Evolutionary conservation across 75 land plant genomes (phyloP).

Genomic region (Sequoia sempervirens): DNA sequence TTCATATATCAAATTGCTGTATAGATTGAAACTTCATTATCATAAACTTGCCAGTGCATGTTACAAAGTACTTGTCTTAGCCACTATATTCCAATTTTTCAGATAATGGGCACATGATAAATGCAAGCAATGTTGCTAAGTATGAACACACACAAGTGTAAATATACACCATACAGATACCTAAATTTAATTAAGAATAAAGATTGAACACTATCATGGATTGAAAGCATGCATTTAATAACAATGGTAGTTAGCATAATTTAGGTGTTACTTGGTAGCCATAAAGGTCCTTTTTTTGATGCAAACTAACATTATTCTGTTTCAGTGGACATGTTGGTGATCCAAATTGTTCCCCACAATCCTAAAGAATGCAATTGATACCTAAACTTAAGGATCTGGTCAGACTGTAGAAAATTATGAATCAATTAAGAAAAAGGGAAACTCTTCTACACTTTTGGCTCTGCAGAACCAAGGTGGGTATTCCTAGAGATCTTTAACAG

Average conservation of each 20-base stretch:
- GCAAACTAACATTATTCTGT: background rate
- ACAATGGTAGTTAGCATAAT: background rate
- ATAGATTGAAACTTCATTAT: background rate
- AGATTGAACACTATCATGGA: background rate
- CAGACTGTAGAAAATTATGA: no score
- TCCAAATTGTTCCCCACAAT: no score
- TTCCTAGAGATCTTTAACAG: no score
- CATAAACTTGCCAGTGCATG: background rate
- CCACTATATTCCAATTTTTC: background rate
- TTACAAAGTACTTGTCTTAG: background rate
- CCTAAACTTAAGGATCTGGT: no score
- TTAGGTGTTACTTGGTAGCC: background rate
- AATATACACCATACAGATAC: background rate
- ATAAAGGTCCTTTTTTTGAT: background rate
- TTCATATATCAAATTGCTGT: background rate
- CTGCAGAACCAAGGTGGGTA: no score
- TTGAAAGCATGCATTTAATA: background rate
- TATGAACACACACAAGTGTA: background rate
- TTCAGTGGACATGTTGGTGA: background rate
- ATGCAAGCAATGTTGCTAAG: background rate
- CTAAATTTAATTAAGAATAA: background rate
- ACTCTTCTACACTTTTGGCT: no score
- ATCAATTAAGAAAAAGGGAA: no score
- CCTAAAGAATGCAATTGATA: no score
- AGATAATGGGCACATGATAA: background rate